phyloP scores from a whole-genome alignment of 2,329 filamentous ascomycete genomes.

The Echinosphaeria canescens region DNA sequence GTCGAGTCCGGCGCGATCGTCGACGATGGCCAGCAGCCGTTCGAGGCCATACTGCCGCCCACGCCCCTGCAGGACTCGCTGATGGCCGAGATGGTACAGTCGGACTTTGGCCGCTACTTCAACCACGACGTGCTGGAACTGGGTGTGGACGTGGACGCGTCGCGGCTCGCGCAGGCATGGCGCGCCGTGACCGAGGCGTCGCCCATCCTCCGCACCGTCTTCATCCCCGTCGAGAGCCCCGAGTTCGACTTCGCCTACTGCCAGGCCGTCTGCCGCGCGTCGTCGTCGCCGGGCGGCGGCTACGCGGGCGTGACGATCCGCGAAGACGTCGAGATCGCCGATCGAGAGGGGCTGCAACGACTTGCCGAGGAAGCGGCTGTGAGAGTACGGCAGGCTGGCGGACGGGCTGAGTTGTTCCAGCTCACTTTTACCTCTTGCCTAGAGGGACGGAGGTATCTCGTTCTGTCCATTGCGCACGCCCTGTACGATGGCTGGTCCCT shows the following conservation, averaged over 20 bases:
- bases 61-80: conserved; percentile 79
- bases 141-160: conserved; percentile 25
- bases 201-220: conserved; percentile 57
- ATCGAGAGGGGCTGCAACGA: conserved; percentile 11
- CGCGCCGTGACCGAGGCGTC: conserved; percentile 30
- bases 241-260: conserved; percentile 25
- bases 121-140: conserved; percentile 63
- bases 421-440: conserved; percentile 18
- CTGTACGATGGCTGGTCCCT: conserved; percentile 84
- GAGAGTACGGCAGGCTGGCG: conserved; percentile 14
- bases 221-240: conserved; percentile 42
- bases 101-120: conserved; percentile 57
- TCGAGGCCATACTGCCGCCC: conserved; percentile 45
- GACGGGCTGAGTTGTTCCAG: conserved; percentile 21
- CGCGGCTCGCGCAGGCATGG: conserved; percentile 39
- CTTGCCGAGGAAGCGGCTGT: conserved; percentile 15
- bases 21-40: conserved; percentile 13
- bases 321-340: conserved; percentile 6
- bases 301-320: conserved; percentile 6
- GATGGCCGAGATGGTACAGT: conserved; percentile 61
- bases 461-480: conserved; percentile 64
- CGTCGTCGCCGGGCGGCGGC: no score
- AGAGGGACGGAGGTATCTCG: conserved; percentile 16
- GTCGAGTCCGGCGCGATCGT: conserved; percentile 9
- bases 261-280: conserved; percentile 24